Evolutionary conservation across 2,329 filamentous ascomycete genomes (phyloP), one percentile per base, ranked within the genome.

Genomic region (Zasmidium angulare): DNA sequence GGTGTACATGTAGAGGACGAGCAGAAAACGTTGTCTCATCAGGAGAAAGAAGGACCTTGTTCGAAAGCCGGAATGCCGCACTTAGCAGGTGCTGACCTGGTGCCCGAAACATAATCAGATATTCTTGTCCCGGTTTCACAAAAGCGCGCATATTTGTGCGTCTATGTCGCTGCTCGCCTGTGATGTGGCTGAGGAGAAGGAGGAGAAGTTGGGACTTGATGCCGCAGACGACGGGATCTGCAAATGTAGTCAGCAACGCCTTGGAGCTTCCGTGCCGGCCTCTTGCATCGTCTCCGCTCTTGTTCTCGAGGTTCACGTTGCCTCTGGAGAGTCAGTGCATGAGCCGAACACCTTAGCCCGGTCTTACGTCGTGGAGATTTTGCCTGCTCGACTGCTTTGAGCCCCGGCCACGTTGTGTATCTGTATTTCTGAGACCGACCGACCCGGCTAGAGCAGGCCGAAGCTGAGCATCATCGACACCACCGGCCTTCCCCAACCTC

Each of bases 181-280:
- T 12, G 14, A 14, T 40, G 50, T 53, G 50, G 50, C 50, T 53
- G 50, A 50, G 23, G 36, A 14, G n/a, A 14, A n/a, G n/a, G n/a
- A n/a, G n/a, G n/a, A n/a, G n/a, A n/a, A n/a, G n/a, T n/a, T n/a
- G n/a, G n/a, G n/a, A n/a, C n/a, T n/a, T n/a, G n/a, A n/a, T n/a
- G n/a, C n/a, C n/a, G n/a, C n/a, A n/a, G n/a, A n/a, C n/a, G n/a
- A n/a, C n/a, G n/a, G n/a, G 17, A 55, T 55, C 53, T 54, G 31
- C 52, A 22, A 43, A 43, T 11, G n/a, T 24, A 31, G 43, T 55
- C 21, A 55, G 53, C 53, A 49, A 54, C 21, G 14, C 4, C 36
- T 43, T 7, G 36, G 36, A 19, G 12, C 36, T 43, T 43, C 14
- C 7, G 11, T 19, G 36, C 14, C n/a, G 36, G 12, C 11, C 36